Base-by-base conservation (phyloP, 805 yeast species). In the Cyberlindnera mississippiensis region DNA sequence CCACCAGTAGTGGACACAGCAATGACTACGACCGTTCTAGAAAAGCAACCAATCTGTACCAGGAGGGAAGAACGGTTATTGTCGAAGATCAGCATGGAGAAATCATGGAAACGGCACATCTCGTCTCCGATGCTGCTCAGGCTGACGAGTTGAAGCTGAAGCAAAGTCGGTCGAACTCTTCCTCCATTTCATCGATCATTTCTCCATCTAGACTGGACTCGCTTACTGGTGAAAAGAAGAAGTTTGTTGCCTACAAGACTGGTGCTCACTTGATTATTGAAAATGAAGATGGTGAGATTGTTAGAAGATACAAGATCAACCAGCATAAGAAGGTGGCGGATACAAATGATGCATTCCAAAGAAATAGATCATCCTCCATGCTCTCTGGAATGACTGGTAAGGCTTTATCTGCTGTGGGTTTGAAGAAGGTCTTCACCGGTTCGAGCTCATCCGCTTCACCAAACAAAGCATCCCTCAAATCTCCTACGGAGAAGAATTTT, bases 61-160 rank as follows among this genome's bases (percentile, higher is more conserved):
- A 76, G 35, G 96, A 88, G 52, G 96, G 95, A 19, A 54, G 68
- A 28, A 68, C 73, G 33, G 61, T 90, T 28, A 75, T 90, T 40
- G 71, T 91, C 41, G 99, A 91, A 59, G 93, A 89, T 62, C 76
- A 74, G 42, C 72, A 80, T 36, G 98, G 98, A 41, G 96, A 90
- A 57, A 73, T 89, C 33, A 56, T 91, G 38, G 80, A 76, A 38
- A 71, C 80, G 2, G 66, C 81, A 40, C 54, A 63, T 53, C 60
- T 72, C 13, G 56, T 63, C 28, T 63, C 60, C 28, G 61, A 61
- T 28, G 61, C 55, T 12, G 19, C 36, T 4, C 16, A 38, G 16
- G 20, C 37, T 3, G 28, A 28, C 14, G 36, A 36, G 13, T 11
- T 38, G 42, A 44, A 35, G 13, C n/a, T 38, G 42, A 44, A 35